Percentiles rank a stretch among this genome's conserved stretches.
Conservation (phyloP, 2,329 filamentous ascomycete genomes). For the Arthroderma uncinatum region DNA sequence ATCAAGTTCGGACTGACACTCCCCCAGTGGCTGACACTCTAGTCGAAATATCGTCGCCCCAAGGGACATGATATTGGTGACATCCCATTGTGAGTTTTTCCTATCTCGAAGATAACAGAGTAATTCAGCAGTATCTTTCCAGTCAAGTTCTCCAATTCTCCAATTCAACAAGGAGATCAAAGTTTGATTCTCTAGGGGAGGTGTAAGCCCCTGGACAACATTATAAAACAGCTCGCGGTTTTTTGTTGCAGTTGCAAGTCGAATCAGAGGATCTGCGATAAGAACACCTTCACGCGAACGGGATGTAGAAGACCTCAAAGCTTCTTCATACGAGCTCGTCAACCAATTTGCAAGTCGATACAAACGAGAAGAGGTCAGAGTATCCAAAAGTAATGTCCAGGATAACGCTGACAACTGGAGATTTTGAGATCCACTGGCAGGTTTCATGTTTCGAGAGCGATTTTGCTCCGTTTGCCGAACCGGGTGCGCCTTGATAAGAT, state of each 20-base stretch:
- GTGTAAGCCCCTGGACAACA: constrained; percentile 22
- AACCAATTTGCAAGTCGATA: constrained; percentile 45
- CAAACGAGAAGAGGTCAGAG: constrained; percentile 7
- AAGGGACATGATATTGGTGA: constrained; percentile 27
- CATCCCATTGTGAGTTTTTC: constrained; percentile 28
- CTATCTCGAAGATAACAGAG: constrained; percentile 26
- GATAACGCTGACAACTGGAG: constrained; percentile 9
- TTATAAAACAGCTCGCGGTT: constrained; percentile 28
- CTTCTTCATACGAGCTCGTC: constrained; percentile 41
- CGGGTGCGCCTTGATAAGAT: constrained; percentile 7
- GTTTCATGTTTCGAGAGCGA: neutral
- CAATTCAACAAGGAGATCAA: constrained; percentile 28
- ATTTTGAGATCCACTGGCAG: neutral
- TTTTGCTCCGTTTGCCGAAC: neutral
- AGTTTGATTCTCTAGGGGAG: constrained; percentile 27
- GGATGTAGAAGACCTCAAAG: constrained; percentile 34
- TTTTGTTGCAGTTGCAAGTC: constrained; percentile 42
- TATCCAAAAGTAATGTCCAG: constrained; percentile 8
- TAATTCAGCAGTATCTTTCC: constrained; percentile 25
- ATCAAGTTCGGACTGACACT: neutral
- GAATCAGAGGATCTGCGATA: constrained; percentile 43
- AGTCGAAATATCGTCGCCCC: constrained; percentile 33
- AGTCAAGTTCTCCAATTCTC: constrained; percentile 25
- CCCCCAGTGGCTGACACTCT: constrained; percentile 14
- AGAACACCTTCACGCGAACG: constrained; percentile 36